Conservation (phyloP, 2,329 filamentous ascomycete species). For the Chalaropsis ovoidea region DNA sequence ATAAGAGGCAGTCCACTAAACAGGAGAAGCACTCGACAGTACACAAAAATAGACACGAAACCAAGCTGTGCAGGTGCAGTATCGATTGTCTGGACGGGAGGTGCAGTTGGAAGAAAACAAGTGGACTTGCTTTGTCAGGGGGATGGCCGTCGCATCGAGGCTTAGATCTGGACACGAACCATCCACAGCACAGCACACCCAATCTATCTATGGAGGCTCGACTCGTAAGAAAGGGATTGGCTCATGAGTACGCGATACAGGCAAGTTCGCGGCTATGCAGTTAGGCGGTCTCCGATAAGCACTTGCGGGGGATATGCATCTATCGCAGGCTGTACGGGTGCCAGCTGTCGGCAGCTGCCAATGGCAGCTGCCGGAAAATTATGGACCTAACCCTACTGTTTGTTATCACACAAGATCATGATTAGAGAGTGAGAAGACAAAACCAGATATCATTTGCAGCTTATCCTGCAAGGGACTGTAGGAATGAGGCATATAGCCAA, state of each 20-base stretch:
- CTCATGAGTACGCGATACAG: neutral
- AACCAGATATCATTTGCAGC: neutral
- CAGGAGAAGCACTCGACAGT: neutral
- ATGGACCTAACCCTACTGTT: neutral
- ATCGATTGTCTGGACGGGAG: neutral
- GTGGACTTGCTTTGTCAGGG: neutral
- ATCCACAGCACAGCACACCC: too few relatives aligned
- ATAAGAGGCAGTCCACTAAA: neutral
- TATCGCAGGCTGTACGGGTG: neutral
- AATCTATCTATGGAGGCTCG: neutral
- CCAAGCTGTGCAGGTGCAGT: neutral
- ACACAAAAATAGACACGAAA: slow-evolving; percentile 1
- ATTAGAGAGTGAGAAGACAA: neutral
- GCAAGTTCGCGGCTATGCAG: neutral
- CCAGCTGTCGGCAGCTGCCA: neutral
- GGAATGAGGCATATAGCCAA: neutral
- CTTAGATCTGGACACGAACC: slow-evolving; percentile 4
- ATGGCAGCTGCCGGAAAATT: too few relatives aligned
- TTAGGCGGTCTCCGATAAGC: neutral
- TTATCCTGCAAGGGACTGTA: neutral
- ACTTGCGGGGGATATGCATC: neutral
- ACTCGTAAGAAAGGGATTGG: neutral
- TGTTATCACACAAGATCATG: neutral
- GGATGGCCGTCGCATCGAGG: neutral
- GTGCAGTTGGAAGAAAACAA: neutral